phyloP scores from a whole-genome alignment of 2,329 filamentous ascomycete genomes.

The Acrodontium crateriforme region DNA sequence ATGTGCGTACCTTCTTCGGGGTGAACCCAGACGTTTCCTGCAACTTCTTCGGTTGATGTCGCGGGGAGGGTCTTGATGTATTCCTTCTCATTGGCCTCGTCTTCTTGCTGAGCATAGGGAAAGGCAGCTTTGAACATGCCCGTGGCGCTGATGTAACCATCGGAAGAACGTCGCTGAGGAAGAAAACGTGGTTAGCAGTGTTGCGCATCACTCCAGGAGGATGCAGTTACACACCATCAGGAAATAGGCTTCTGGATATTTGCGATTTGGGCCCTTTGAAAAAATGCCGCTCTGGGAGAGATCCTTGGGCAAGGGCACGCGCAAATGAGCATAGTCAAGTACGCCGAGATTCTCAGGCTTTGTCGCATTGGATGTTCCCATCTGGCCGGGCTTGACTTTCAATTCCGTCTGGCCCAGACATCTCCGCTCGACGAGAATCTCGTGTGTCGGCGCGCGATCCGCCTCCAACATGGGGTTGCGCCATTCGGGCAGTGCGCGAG shows the following conservation, averaged over 20 bases:
- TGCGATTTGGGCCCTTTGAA: constrained; percentile 48
- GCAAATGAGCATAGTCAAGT: constrained; percentile 92
- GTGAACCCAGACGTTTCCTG: constrained; percentile 92
- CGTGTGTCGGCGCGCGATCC: constrained; percentile 44
- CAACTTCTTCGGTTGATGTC: constrained; percentile 82
- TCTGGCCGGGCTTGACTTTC: constrained; percentile 62
- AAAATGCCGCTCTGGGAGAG: constrained; percentile 84
- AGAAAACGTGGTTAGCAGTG: constrained; percentile 6
- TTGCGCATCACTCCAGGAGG: neutral
- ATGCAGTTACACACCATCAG: constrained; percentile 54
- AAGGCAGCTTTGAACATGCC: constrained; percentile 91
- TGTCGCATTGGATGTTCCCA: constrained; percentile 55
- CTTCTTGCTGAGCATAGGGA: constrained; percentile 50
- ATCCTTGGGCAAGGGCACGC: constrained; percentile 82
- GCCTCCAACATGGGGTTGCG: constrained; percentile 52
- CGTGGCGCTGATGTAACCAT: constrained; percentile 73
- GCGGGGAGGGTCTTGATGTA: constrained; percentile 73
- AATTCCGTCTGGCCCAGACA: constrained; percentile 88
- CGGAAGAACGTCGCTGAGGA: constrained; percentile 58
- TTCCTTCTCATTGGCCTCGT: constrained; percentile 63
- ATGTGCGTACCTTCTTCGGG: constrained; percentile 47
- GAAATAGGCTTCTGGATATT: constrained; percentile 80
- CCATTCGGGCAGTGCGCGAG: constrained; percentile 39
- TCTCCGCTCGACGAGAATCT: constrained; percentile 60
- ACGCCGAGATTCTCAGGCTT: constrained; percentile 62